Base-by-base conservation (phyloP, 2,329 filamentous ascomycete species). In the Cladophialophora exuberans region DNA sequence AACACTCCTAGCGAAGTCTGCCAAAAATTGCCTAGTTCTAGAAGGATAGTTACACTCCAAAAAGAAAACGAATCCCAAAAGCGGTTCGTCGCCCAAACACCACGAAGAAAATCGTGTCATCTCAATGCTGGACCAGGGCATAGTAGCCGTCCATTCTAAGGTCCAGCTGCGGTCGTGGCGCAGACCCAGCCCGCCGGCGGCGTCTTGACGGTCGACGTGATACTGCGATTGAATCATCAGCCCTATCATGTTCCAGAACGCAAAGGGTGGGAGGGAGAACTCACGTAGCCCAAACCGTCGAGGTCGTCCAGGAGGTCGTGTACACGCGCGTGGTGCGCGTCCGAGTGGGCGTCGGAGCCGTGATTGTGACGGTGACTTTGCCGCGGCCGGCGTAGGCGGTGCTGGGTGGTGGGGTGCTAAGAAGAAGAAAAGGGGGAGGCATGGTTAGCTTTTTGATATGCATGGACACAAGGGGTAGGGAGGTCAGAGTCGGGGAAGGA, bases 381-480 rank as follows among this genome's bases (percentile, higher is more conserved):
- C 52, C 56, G 33, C 46, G 48, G 31, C 59, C 59, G 30, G 53
- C 49, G 42, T 57, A 58, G 26, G 52, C 60, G n/a, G 61, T 63
- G 11, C 60, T 55, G 6, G 60, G 48, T n/a, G 54, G 15, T 1
- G 61, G 60, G 15, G 54, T 62, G 31, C 56, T 62, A 18, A 13
- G 9, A 42, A 31, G 28, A n/a, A 18, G 18, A 23, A 22, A 22
- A 23, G 13, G 26, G 39, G n/a, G 11, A 22, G 44, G 20, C 6
- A 7, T 41, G 31, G 52, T 23, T 4, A 38, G 7, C 10, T 43
- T n/a, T 30, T n/a, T 7, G 11, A 9, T 6, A 23, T 28, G 15
- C n/a, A n/a, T n/a, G n/a, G n/a, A n/a, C n/a, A n/a, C n/a, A n/a
- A n/a, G n/a, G n/a, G n/a, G n/a, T n/a, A n/a, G n/a, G n/a, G n/a